Conservation (phyloP, 176 grass and related monocot species). For the Leersia perrieri region DNA sequence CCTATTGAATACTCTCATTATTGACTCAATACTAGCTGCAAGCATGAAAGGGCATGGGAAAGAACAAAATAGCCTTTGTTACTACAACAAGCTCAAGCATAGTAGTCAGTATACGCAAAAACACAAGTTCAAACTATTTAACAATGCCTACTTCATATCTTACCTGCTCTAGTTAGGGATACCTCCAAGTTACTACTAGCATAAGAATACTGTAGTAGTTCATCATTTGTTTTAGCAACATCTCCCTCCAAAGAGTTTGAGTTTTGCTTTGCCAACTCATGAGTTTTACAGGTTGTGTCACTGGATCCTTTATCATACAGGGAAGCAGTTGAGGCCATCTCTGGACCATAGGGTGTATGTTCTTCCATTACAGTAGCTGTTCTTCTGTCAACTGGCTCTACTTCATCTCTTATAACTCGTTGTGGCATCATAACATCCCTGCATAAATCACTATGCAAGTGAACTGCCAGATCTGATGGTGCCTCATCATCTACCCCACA, state of each 20-base stretch:
- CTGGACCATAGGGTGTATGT: constrained; percentile 9
- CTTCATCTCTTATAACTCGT: constrained; percentile 18
- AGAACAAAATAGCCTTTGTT: background rate
- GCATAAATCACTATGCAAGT: constrained; percentile 11
- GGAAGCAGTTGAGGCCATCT: background rate
- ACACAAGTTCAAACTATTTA: background rate
- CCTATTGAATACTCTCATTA: background rate
- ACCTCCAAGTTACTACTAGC: constrained; percentile 27
- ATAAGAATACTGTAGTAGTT: constrained; percentile 3
- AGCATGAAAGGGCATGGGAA: background rate
- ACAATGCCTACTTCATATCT: constrained; percentile 2
- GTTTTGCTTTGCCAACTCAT: constrained; percentile 11
- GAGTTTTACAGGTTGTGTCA: background rate
- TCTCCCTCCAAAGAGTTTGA: constrained; percentile 26
- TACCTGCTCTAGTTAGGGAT: constrained; percentile 48
- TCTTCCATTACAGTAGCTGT: constrained; percentile 16
- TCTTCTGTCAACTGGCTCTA: background rate
- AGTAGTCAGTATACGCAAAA: background rate
- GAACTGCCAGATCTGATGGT: constrained; percentile 6
- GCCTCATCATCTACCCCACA: background rate
- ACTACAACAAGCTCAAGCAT: background rate
- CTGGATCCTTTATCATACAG: background rate
- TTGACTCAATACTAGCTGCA: background rate
- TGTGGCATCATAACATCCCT: background rate
- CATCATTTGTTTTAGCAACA: constrained; percentile 8